Evolutionary conservation across 495 filamentous ascomycete genomes (phyloP).

Genomic region (Echria macrotheca): DNA sequence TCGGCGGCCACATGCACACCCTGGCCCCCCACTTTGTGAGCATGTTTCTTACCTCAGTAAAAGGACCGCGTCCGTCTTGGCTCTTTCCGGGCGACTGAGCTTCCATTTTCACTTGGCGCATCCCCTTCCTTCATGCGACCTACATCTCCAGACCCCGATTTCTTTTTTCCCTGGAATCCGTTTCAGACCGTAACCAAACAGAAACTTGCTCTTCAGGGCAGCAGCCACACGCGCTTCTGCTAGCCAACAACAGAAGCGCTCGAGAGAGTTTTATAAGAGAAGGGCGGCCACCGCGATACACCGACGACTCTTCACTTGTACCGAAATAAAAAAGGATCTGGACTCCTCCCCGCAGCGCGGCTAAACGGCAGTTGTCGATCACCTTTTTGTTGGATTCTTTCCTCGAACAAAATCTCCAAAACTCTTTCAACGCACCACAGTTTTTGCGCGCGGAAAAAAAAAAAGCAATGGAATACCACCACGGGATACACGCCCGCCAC

Average conservation of each 20-base stretch:
- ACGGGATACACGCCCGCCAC: slow-evolving; percentile 12
- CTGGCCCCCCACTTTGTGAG: slow-evolving; percentile 15
- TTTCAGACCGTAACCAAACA: slow-evolving; percentile 5
- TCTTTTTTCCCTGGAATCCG: not conserved
- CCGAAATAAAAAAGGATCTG: slow-evolving; percentile 5
- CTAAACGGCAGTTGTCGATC: slow-evolving; percentile 13
- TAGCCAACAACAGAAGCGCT: too few relatives aligned
- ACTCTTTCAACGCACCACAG: not conserved
- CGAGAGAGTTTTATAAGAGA: too few relatives aligned
- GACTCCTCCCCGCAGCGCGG: slow-evolving; percentile 3
- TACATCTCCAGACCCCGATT: not conserved
- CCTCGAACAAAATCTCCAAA: too few relatives aligned
- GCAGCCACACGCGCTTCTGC: too few relatives aligned
- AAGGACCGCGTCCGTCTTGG: too few relatives aligned
- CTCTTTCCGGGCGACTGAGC: too few relatives aligned
- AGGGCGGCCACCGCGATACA: too few relatives aligned
- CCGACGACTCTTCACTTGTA: not conserved
- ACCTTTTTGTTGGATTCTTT: not conserved
- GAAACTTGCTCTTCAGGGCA: slow-evolving; percentile 9
- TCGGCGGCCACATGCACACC: too few relatives aligned
- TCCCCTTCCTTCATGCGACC: not conserved
- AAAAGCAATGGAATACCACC: not conserved
- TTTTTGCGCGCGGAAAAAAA: not conserved
- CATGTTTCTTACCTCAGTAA: slow-evolving; percentile 22
- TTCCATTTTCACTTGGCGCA: too few relatives aligned